Evolutionary conservation across 2,329 filamentous ascomycete species (phyloP).

Genomic region (Colletotrichum australisinense): DNA sequence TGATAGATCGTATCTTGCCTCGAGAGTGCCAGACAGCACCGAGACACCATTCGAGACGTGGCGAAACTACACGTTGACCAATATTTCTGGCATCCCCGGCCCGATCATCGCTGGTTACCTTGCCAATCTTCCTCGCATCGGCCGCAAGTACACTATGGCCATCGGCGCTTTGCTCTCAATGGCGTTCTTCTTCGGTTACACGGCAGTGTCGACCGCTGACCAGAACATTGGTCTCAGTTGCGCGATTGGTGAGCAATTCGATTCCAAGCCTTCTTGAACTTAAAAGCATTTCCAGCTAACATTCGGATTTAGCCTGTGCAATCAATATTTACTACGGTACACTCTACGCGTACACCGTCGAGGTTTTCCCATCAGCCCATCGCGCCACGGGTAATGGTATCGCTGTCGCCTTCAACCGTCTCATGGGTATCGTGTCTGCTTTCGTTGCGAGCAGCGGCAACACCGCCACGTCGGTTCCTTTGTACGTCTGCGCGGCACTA

Average conservation of each 20-base stretch:
- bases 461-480: constrained; percentile 70
- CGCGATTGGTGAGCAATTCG: constrained; percentile 50
- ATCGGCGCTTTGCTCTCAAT: constrained; percentile 75
- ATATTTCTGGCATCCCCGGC: constrained; percentile 74
- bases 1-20: constrained; percentile 17
- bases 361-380: constrained; percentile 75
- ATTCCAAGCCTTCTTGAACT: not conserved
- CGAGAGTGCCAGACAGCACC: constrained; percentile 16
- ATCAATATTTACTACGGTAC: constrained; percentile 80
- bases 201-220: constrained; percentile 69
- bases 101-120: constrained; percentile 77
- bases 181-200: constrained; percentile 82
- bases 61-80: constrained; percentile 79
- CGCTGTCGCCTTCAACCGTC: constrained; percentile 75
- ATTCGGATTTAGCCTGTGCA: constrained; percentile 63
- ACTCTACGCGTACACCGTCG: constrained; percentile 72
- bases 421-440: constrained; percentile 80
- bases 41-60: constrained; percentile 60
- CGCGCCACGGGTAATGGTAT: constrained; percentile 81
- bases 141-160: constrained; percentile 73
- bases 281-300: not conserved
- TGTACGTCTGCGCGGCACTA: constrained; percentile 76
- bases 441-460: constrained; percentile 73
- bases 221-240: constrained; percentile 78
- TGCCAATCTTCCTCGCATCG: constrained; percentile 68